phyloP scores from a whole-genome alignment of 2,329 filamentous ascomycete species.

The Phialophora tarda region DNA sequence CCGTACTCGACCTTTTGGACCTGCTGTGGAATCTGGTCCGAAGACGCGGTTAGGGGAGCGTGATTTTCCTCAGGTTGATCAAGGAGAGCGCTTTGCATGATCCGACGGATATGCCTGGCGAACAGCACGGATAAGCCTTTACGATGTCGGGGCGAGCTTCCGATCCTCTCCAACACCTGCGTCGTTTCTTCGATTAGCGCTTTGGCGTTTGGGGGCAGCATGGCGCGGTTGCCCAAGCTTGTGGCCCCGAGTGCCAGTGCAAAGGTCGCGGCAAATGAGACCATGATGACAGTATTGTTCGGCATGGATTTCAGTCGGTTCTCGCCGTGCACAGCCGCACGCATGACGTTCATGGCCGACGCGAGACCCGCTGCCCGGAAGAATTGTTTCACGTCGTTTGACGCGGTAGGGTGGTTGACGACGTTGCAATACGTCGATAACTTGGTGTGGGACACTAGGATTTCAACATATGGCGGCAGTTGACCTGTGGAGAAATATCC shows the following conservation, averaged over 20 bases:
- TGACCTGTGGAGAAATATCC: background rate
- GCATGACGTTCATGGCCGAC: conserved; percentile 74
- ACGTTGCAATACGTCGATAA: conserved; percentile 76
- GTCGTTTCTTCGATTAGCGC: conserved; percentile 71
- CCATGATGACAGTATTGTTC: conserved; percentile 80
- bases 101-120: conserved; percentile 58
- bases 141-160: conserved; percentile 67
- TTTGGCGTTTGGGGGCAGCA: conserved; percentile 66
- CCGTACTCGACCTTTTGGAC: conserved; percentile 14
- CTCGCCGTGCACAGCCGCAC: conserved; percentile 74
- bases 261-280: conserved; percentile 74
- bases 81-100: conserved; percentile 36
- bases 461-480: conserved; percentile 75
- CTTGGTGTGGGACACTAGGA: conserved; percentile 73
- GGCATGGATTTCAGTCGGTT: conserved; percentile 74
- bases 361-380: conserved; percentile 74
- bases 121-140: conserved; percentile 69
- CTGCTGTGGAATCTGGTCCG: conserved; percentile 15
- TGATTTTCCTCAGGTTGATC: conserved; percentile 23
- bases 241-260: conserved; percentile 66
- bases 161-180: conserved; percentile 71
- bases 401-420: conserved; percentile 75
- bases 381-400: conserved; percentile 72
- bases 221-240: conserved; percentile 61
- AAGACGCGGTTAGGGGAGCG: background rate